Evolutionary conservation across 1,139 yeast genomes (phyloP).

Genomic region (Scheffersomyces illinoinensis): DNA sequence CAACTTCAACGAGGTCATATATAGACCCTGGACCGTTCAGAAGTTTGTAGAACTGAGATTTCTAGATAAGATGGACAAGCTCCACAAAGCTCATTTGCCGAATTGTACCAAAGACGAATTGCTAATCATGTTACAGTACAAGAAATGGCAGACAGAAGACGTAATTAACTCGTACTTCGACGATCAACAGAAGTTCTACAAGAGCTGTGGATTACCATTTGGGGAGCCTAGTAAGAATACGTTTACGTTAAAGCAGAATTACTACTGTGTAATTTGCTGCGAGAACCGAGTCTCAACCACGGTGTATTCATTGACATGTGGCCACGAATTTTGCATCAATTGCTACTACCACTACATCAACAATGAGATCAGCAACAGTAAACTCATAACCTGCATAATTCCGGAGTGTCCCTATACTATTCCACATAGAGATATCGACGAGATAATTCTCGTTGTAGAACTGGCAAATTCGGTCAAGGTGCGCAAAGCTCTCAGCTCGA

Average conservation of each 20-base stretch:
- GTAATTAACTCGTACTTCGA: conserved; percentile 69
- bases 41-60: conserved; percentile 24
- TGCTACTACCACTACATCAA: conserved; percentile 67
- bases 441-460: conserved; percentile 13
- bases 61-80: conserved; percentile 13
- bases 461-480: conserved; percentile 8
- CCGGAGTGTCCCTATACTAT: conserved; percentile 32
- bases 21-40: conserved; percentile 30
- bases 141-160: conserved; percentile 74
- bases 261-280: conserved; percentile 71
- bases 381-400: conserved; percentile 68
- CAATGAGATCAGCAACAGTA: conserved; percentile 52
- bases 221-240: conserved; percentile 15
- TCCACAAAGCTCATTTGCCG: conserved; percentile 27
- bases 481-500: conserved; percentile 8
- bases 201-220: conserved; percentile 49
- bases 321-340: conserved; percentile 64
- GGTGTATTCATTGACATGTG: conserved; percentile 63
- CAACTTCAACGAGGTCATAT: conserved; percentile 3
- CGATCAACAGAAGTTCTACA: conserved; percentile 43
- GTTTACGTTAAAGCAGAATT: conserved; percentile 23
- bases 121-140: conserved; percentile 55
- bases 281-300: conserved; percentile 41
- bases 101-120: conserved; percentile 43
- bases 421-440: conserved; percentile 33